A percentile compares a stretch with the other conserved stretches of the same genome.
Evolutionary conservation across 78 protist genomes (phyloP).

Genomic region (Monocercomonoides exilis): DNA sequence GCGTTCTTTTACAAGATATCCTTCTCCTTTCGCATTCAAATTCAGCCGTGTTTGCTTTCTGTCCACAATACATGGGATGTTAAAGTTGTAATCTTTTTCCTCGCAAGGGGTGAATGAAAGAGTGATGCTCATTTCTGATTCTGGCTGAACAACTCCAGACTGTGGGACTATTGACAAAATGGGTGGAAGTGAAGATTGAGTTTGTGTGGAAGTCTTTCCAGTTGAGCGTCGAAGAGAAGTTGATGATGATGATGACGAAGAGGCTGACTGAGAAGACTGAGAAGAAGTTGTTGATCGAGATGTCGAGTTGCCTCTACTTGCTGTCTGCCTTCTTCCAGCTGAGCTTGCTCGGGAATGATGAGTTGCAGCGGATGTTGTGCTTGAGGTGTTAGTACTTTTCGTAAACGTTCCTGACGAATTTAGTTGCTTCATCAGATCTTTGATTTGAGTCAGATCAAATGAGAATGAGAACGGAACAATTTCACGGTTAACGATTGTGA

Average conservation of each 20-base stretch:
- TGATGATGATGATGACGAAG: too few relatives aligned
- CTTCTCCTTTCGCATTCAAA: constrained; percentile 67
- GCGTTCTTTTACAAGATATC: constrained; percentile 40
- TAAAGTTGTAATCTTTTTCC: constrained; percentile 49
- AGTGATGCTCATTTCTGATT: not conserved
- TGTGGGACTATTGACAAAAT: constrained; percentile 22
- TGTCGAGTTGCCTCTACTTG: too few relatives aligned
- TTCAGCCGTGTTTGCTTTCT: constrained; percentile 40
- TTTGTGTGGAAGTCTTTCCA: not conserved
- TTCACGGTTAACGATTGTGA: constrained; percentile 47
- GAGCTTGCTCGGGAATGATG: too few relatives aligned
- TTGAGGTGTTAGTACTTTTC: too few relatives aligned
- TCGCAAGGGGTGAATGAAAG: constrained; percentile 42
- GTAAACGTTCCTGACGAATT: not conserved
- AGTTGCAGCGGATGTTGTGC: too few relatives aligned
- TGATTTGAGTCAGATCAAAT: constrained; percentile 19
- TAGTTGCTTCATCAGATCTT: not conserved
- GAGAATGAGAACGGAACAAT: constrained; percentile 43
- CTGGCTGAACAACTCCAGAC: constrained; percentile 47
- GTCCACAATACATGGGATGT: constrained; percentile 29
- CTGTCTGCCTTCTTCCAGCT: too few relatives aligned
- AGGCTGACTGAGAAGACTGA: too few relatives aligned
- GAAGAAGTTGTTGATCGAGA: too few relatives aligned
- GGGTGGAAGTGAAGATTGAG: not conserved
- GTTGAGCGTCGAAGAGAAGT: not conserved